Evolutionary conservation across 495 filamentous ascomycete genomes (phyloP).

Genomic region (Penicillium parvum): DNA sequence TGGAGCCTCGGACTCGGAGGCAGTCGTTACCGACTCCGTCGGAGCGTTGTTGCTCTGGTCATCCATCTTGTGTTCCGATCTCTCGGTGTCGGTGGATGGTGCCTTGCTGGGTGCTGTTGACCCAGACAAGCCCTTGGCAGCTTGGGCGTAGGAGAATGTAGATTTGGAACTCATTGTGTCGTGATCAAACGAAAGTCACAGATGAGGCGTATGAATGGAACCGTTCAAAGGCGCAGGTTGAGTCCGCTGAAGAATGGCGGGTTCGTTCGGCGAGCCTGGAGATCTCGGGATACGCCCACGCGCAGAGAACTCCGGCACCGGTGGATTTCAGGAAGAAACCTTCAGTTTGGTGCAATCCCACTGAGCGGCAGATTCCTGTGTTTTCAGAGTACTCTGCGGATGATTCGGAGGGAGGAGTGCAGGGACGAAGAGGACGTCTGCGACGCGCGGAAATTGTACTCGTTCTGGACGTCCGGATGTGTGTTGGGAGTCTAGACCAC

Average conservation of each 20-base stretch:
- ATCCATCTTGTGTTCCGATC: conserved; percentile 24
- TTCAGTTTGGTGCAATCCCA: conserved; percentile 32
- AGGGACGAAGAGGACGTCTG: not conserved
- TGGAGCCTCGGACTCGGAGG: conserved; percentile 22
- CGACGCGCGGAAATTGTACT: conserved; percentile 2
- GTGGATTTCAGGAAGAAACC: conserved; percentile 24
- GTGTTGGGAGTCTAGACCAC: conserved; percentile 22
- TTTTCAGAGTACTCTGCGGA: conserved; percentile 17
- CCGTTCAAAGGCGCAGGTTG: conserved; percentile 6
- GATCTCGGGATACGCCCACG: conserved; percentile 19
- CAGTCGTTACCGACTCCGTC: conserved; percentile 15
- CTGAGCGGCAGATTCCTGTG: conserved; percentile 28
- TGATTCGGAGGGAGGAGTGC: not conserved
- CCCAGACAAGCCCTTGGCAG: conserved; percentile 69
- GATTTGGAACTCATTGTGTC: conserved; percentile 19
- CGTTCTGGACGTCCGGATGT: conserved; percentile 2
- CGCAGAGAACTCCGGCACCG: conserved; percentile 27
- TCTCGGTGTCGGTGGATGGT: conserved; percentile 27
- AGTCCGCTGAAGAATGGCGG: conserved; percentile 29
- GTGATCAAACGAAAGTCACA: conserved; percentile 11
- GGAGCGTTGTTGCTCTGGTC: conserved; percentile 23
- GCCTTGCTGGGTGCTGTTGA: conserved; percentile 35
- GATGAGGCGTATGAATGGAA: conserved; percentile 4
- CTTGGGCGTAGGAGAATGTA: conserved; percentile 90
- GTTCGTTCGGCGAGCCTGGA: conserved; percentile 24